These are phyloP conservation scores for Spraguea lophii DNA, from an alignment of 371 early-diverging fungal genomes.

Conservation along the genomic window DNA sequence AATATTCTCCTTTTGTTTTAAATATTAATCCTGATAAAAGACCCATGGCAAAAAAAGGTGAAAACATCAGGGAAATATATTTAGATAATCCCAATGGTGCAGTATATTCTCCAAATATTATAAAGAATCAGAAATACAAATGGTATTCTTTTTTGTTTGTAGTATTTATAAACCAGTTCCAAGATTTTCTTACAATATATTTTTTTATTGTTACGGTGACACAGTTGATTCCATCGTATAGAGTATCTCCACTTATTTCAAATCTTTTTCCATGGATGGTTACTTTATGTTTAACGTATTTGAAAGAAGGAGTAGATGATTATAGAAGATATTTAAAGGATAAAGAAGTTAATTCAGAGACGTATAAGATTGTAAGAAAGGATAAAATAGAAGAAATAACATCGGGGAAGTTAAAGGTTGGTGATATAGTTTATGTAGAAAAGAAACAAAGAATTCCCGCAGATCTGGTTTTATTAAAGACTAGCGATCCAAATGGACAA, in stretches of 20 bases:
- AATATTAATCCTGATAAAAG: no score
- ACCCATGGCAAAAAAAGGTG: no score
- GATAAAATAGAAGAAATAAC: conserved; percentile 53
- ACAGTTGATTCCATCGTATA: conserved; percentile 57
- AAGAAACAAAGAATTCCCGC: conserved; percentile 86
- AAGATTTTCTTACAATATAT: conserved; percentile 81
- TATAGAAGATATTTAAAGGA: conserved; percentile 67
- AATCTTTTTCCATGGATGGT: conserved; percentile 79
- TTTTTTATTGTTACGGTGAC: conserved; percentile 77
- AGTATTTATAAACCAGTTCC: conserved; percentile 80
- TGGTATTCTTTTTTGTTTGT: conserved; percentile 63
- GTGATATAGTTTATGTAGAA: conserved; percentile 65
- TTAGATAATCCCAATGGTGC: no score
- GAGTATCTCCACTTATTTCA: conserved; percentile 64
- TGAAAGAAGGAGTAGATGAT: conserved; percentile 87
- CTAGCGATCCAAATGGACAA: conserved; percentile 60
- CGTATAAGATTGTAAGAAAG: conserved; percentile 50
- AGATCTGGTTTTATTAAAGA: conserved; percentile 68
- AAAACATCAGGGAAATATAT: no score
- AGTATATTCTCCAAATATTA: conserved; percentile 58
- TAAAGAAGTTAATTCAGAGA: conserved; percentile 67
- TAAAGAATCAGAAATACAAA: conserved; percentile 84
- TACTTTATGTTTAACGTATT: conserved; percentile 69
- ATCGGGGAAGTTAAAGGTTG: conserved; percentile 64
- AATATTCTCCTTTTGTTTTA: no score